Conservation (phyloP, 2,329 filamentous ascomycete genomes). For the Neofusicoccum sp. region DNA sequence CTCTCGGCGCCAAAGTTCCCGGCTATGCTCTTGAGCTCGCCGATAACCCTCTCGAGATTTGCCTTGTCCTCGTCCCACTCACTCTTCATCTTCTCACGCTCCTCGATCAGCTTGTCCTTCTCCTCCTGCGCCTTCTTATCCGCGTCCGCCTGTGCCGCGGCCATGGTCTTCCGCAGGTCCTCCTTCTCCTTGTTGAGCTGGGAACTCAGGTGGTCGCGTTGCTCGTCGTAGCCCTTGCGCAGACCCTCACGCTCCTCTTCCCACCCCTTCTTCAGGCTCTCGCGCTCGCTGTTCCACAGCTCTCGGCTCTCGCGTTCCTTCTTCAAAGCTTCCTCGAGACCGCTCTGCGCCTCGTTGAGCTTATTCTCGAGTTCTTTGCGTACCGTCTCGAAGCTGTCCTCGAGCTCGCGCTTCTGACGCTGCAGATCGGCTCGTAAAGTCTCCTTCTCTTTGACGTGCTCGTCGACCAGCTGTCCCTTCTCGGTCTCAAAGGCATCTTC, state of each 20-base stretch:
- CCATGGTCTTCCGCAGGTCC: slow-evolving; percentile 50
- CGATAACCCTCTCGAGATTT: slow-evolving; percentile 26
- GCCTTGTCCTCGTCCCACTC: slow-evolving; percentile 32
- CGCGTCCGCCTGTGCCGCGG: slow-evolving; percentile 42
- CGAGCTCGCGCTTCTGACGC: slow-evolving; percentile 41
- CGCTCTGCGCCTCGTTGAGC: slow-evolving; percentile 42
- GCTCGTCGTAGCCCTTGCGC: slow-evolving; percentile 55
- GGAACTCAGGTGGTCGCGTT: slow-evolving; percentile 47
- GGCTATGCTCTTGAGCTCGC: slow-evolving; percentile 34
- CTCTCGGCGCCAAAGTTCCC: slow-evolving; percentile 46
- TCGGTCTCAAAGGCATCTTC: slow-evolving; percentile 47
- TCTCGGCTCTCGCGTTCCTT: slow-evolving; percentile 50
- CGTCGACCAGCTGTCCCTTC: slow-evolving; percentile 47
- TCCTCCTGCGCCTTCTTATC: slow-evolving; percentile 39
- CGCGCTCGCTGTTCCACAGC: slow-evolving; percentile 50
- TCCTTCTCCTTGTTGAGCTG: slow-evolving; percentile 43
- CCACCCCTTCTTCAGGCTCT: slow-evolving; percentile 42
- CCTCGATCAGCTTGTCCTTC: slow-evolving; percentile 35
- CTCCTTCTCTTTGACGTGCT: slow-evolving; percentile 38
- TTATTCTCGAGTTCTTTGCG: slow-evolving; percentile 48
- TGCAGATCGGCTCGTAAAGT: slow-evolving; percentile 37
- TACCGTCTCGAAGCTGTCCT: slow-evolving; percentile 45
- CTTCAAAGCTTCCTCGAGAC: slow-evolving; percentile 49
- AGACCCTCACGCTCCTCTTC: slow-evolving; percentile 55
- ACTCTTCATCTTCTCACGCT: slow-evolving; percentile 37